Percentiles rank a stretch among this genome's conserved stretches.
These are phyloP conservation scores for Metschnikowia rubicola DNA, from an alignment of 805 yeast genomes.

Conservation along the genomic window DNA sequence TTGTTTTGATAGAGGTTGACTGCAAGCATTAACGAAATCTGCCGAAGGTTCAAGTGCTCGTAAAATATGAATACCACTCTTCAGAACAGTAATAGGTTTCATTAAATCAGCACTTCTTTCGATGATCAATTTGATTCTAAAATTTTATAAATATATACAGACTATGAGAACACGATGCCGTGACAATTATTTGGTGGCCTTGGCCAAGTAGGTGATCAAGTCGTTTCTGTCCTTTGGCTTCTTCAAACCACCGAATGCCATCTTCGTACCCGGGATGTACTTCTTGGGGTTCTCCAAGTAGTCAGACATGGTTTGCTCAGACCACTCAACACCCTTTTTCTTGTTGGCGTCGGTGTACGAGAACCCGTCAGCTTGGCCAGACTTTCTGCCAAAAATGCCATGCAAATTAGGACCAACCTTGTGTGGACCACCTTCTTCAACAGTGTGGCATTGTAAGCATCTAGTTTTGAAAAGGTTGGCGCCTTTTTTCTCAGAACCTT, in stretches of 20 bases:
- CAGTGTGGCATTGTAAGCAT: slow-evolving; percentile 98
- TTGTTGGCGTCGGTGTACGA: slow-evolving; percentile 98
- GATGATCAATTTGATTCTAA: not conserved
- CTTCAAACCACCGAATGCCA: slow-evolving; percentile 99
- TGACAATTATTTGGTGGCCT: slow-evolving; percentile 37
- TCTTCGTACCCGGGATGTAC: slow-evolving; percentile 99
- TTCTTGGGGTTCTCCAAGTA: slow-evolving; percentile 99
- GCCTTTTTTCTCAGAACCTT: slow-evolving; percentile 68
- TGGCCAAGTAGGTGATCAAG: slow-evolving; percentile 76
- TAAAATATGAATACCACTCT: no score
- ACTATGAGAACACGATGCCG: slow-evolving; percentile 2
- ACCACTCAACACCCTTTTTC: slow-evolving; percentile 89
- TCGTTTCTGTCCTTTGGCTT: slow-evolving; percentile 99
- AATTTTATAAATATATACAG: slow-evolving; percentile 12
- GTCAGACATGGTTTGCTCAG: slow-evolving; percentile 82
- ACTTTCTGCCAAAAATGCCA: slow-evolving; percentile 88
- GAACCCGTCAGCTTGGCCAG: slow-evolving; percentile 91
- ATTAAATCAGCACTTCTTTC: no score
- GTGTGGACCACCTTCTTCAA: slow-evolving; percentile 93
- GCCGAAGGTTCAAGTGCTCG: no score
- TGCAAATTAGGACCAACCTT: slow-evolving; percentile 98
- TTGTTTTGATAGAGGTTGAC: no score
- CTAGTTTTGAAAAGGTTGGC: slow-evolving; percentile 98
- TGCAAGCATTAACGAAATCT: no score
- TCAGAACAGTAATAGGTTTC: no score